Conservation (phyloP, 2,329 filamentous ascomycete genomes). For the Colletotrichum acutatum region DNA sequence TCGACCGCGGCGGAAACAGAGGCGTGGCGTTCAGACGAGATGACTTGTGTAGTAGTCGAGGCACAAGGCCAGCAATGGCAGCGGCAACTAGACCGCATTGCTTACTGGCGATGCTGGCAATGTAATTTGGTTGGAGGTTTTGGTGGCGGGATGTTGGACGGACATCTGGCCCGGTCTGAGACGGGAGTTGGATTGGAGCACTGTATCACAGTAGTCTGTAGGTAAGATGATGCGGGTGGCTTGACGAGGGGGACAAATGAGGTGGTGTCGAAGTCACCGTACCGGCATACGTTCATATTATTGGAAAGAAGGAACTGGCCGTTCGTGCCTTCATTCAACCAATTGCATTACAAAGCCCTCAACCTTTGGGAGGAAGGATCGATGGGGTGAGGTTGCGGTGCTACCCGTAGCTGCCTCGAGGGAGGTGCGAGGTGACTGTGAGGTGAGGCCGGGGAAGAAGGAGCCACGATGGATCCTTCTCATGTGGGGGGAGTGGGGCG, state of each 20-base stretch:
- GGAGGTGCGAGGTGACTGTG: not conserved
- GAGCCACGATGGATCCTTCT: not conserved
- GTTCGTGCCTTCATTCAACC: not conserved
- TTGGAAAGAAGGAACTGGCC: not conserved
- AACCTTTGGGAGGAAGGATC: not conserved
- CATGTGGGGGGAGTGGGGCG: not conserved
- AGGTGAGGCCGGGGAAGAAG: not conserved
- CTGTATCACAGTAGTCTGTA: not conserved
- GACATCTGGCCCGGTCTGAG: not conserved
- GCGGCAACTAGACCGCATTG: not conserved
- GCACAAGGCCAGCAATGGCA: constrained; percentile 2
- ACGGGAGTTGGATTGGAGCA: not conserved
- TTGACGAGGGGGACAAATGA: constrained; percentile 1
- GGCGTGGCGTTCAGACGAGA: not conserved
- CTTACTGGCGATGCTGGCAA: not conserved
- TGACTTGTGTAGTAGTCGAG: constrained; percentile 13
- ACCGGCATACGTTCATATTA: not conserved
- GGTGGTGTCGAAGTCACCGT: not conserved
- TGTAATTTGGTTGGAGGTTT: not conserved
- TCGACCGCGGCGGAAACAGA: constrained; percentile 8
- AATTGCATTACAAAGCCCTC: not conserved
- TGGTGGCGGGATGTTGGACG: not conserved
- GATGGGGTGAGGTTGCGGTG: not conserved
- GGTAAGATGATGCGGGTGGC: constrained; percentile 28
- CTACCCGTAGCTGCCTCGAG: not conserved